Evolutionary conservation across 345 rosid species (phyloP).

Genomic region (Salix suchowensis): DNA sequence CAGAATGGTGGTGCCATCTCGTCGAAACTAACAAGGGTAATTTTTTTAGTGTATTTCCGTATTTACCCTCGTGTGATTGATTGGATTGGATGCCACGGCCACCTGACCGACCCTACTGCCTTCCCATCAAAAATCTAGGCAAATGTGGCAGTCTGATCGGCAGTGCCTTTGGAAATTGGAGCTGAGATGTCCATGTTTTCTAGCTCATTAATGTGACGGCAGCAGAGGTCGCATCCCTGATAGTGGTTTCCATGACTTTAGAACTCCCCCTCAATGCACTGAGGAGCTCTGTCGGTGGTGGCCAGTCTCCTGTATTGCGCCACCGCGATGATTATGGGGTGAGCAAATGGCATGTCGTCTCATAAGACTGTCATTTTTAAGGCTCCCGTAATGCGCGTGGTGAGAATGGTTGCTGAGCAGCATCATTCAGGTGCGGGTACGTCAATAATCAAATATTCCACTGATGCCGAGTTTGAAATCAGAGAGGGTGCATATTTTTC

Average conservation of each 20-base stretch:
- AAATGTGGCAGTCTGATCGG: not conserved
- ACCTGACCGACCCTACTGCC: not conserved
- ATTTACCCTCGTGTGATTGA: not conserved
- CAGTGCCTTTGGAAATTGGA: slow-evolving; percentile 26
- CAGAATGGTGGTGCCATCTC: not conserved
- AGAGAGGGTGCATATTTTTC: not conserved
- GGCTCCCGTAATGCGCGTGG: not conserved
- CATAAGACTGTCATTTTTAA: not conserved
- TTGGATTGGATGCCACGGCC: not conserved
- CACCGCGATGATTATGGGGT: not conserved
- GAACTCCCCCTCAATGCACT: not conserved
- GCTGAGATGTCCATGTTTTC: slow-evolving; percentile 12
- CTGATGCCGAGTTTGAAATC: slow-evolving; percentile 14
- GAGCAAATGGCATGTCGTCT: not conserved
- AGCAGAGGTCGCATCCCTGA: not conserved
- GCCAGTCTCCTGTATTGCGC: not conserved
- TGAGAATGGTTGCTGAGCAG: slow-evolving; percentile 1
- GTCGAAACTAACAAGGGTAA: not conserved
- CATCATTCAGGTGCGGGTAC: not conserved
- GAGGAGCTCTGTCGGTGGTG: slow-evolving; percentile 6
- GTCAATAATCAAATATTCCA: slow-evolving; percentile 34
- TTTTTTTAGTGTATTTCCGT: not conserved
- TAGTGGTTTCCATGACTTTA: not conserved
- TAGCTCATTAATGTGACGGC: slow-evolving; percentile 8
- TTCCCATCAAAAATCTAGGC: not conserved